Percentiles rank a stretch among this genome's conserved stretches.
Evolutionary conservation across 192 early-diverging fungal genomes (phyloP).

Genomic region (Backusella luteola): DNA sequence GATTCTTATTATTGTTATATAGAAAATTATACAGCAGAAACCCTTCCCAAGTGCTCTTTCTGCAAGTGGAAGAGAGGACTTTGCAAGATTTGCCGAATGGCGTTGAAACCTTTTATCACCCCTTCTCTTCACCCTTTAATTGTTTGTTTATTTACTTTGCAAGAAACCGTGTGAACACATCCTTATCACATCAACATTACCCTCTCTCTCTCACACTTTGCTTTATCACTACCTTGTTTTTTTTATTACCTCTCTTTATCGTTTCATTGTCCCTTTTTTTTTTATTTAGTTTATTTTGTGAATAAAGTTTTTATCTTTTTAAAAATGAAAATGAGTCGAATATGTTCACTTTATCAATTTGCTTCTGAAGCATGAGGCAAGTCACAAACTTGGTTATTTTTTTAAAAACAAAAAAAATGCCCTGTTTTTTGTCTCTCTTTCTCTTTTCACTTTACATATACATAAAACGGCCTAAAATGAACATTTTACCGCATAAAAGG

Average conservation of each 20-base stretch:
- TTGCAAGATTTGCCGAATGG: background rate
- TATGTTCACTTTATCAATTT: background rate
- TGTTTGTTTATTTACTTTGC: background rate
- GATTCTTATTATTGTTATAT: background rate
- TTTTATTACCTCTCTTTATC: background rate
- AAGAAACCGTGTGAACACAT: conserved; percentile 3
- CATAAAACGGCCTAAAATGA: conserved; percentile 35
- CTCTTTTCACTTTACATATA: background rate
- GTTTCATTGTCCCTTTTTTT: background rate
- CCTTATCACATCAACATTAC: background rate
- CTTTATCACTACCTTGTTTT: background rate
- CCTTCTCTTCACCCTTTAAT: background rate
- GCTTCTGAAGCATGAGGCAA: background rate
- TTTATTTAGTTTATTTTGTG: conserved; percentile 3
- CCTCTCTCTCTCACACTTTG: background rate
- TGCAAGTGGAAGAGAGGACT: background rate
- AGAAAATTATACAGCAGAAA: background rate
- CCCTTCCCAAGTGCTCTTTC: background rate
- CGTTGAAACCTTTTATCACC: background rate
- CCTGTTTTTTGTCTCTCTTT: background rate
- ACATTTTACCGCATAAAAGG: conserved; percentile 72
- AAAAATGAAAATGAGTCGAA: background rate
- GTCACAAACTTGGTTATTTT: background rate
- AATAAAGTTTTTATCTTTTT: background rate
- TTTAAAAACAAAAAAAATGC: too few species aligned